Evolutionary conservation across 257 asterid species (phyloP), one percentile per base, ranked within the genome.

Genomic region (Eucommia ulmoides): DNA sequence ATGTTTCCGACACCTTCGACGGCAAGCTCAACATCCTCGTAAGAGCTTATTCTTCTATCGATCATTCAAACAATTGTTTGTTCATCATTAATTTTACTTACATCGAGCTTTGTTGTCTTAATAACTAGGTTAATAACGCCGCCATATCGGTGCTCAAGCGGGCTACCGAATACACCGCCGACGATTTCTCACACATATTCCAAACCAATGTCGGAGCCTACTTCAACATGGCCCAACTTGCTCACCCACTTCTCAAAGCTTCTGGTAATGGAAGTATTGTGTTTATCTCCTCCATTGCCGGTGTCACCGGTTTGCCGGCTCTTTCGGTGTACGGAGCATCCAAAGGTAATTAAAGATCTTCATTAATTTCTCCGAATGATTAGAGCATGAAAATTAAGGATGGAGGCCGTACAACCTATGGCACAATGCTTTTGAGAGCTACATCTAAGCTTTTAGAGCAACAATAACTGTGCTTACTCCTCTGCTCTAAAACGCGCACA

Each of bases 21-120:
- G 64, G 64, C 17, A 59, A 59, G 33, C 64, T 59, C 33, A 44
- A 59, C 49, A 51, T 59, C 54, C 52, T 59, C 23, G 64, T 51
- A 10, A 59, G 41, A 50, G n/a, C n/a, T n/a, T n/a, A n/a, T n/a
- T n/a, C n/a, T n/a, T n/a, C n/a, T n/a, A n/a, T n/a, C n/a, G n/a
- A n/a, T n/a, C n/a, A n/a, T n/a, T n/a, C n/a, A n/a, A n/a, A n/a
- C n/a, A n/a, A n/a, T n/a, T n/a, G n/a, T n/a, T n/a, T n/a, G n/a
- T n/a, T n/a, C n/a, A n/a, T n/a, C n/a, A n/a, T n/a, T n/a, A n/a
- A n/a, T n/a, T n/a, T n/a, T n/a, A n/a, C n/a, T n/a, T n/a, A n/a
- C n/a, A n/a, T n/a, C n/a, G n/a, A n/a, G n/a, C n/a, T n/a, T n/a
- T n/a, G n/a, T n/a, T n/a, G n/a, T n/a, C n/a, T n/a, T n/a, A n/a